A percentile compares a stretch with the other conserved stretches of the same genome.
Evolutionary conservation across 345 rosid species (phyloP).

Genomic region (Eucalyptus curtisii): DNA sequence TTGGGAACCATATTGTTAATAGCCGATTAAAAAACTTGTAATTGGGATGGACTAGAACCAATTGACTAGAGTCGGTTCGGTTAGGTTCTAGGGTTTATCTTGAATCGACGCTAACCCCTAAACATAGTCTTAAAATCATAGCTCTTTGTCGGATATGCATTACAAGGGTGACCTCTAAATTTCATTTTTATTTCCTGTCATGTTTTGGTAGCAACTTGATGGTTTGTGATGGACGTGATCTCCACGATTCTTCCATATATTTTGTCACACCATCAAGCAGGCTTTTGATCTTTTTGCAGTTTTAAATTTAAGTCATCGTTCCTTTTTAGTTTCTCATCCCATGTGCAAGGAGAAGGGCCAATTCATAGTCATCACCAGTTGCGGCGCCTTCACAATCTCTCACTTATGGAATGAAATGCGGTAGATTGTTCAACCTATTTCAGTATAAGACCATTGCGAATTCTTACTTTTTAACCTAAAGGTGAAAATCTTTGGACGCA

Average conservation of each 20-base stretch:
- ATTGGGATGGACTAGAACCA: accelerated
- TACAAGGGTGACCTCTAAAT: neutral
- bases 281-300: neutral
- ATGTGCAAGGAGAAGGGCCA: neutral
- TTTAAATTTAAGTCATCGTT: neutral
- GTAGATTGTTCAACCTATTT: neutral
- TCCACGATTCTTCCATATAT: neutral
- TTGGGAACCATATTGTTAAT: accelerated
- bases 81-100: neutral
- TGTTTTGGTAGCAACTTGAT: neutral
- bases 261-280: neutral
- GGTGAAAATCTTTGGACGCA: neutral
- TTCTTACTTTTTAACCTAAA: neutral
- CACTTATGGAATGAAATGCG: neutral
- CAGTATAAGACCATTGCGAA: neutral
- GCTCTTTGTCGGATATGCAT: neutral
- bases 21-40: neutral
- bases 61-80: accelerated
- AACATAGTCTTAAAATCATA: neutral
- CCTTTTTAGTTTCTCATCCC: neutral
- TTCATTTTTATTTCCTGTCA: neutral
- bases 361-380: neutral
- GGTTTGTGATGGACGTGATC: neutral
- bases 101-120: accelerated
- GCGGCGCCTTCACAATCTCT: neutral